These are phyloP conservation scores for Trypanosoma mega DNA, from an alignment of 208 protist species.

Conservation along the genomic window DNA sequence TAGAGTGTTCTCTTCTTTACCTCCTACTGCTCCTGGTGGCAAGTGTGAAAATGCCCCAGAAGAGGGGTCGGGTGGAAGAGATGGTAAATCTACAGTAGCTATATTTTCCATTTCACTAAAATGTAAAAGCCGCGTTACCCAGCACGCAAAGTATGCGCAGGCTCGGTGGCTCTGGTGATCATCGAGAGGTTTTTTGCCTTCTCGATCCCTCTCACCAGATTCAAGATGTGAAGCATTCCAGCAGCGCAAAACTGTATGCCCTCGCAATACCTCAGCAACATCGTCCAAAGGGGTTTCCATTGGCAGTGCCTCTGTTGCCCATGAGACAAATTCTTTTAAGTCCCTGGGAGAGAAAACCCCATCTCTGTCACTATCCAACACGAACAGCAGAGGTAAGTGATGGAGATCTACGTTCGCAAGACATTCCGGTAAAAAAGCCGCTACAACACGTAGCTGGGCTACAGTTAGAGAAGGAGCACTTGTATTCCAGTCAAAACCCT, in stretches of 20 bases:
- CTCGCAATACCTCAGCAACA: constrained; percentile 54
- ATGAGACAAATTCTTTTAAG: constrained; percentile 56
- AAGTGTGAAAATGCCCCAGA: background rate
- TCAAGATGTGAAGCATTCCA: constrained; percentile 48
- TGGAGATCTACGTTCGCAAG: constrained; percentile 50
- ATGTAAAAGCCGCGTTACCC: constrained; percentile 4
- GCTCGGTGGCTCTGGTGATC: background rate
- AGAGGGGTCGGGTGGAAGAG: background rate
- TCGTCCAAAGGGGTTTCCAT: constrained; percentile 36
- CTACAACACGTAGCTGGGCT: constrained; percentile 45
- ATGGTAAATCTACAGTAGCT: background rate
- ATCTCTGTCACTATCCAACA: constrained; percentile 65
- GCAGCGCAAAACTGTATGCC: constrained; percentile 49
- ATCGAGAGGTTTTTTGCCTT: background rate
- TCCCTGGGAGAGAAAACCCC: constrained; percentile 48
- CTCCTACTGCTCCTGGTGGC: too few species aligned
- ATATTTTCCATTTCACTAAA: background rate
- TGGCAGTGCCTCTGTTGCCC: constrained; percentile 44
- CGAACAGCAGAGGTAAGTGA: constrained; percentile 57
- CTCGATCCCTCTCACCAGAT: constrained; percentile 17
- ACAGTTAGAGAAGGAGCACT: constrained; percentile 21
- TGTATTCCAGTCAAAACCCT: background rate
- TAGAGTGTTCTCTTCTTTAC: too few species aligned
- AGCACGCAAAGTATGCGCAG: constrained; percentile 11
- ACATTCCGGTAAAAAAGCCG: constrained; percentile 49